A percentile compares a stretch with the other conserved stretches of the same genome.
Evolutionary conservation across 1,284 basidiomycete species (phyloP).

Genomic region (Ustilago sp.): DNA sequence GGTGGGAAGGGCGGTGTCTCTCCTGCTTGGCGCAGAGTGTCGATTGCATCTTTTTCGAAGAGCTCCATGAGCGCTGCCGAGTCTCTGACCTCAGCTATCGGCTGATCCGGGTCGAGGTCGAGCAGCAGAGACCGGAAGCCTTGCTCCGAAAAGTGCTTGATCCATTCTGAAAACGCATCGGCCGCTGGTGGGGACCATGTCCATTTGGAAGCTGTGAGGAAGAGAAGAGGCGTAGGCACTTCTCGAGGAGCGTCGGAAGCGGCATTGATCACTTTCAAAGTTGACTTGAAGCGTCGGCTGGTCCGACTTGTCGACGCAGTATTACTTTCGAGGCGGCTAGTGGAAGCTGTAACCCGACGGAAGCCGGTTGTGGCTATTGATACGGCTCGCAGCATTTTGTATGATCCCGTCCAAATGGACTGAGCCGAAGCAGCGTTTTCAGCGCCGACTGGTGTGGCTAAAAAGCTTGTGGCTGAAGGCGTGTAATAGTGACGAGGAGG

Average conservation of each 20-base stretch:
- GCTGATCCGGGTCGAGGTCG: constrained; percentile 56
- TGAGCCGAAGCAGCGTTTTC: background rate
- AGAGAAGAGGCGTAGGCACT: constrained; percentile 64
- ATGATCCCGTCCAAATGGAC: background rate
- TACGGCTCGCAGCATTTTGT: constrained; percentile 21
- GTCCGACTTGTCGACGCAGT: background rate
- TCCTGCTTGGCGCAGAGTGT: constrained; percentile 31
- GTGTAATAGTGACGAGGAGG: background rate
- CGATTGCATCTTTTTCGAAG: constrained; percentile 46
- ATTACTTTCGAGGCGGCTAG: background rate
- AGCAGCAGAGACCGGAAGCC: constrained; percentile 56
- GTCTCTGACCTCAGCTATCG: constrained; percentile 24
- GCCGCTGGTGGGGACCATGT: constrained; percentile 30
- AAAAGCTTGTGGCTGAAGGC: background rate
- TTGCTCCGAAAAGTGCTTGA: constrained; percentile 36
- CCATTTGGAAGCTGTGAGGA: constrained; percentile 60
- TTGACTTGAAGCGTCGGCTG: constrained; percentile 33
- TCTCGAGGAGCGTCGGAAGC: constrained; percentile 41
- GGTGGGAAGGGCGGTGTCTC: constrained; percentile 60
- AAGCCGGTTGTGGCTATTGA: constrained; percentile 19
- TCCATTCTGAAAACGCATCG: constrained; percentile 28
- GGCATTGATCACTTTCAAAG: constrained; percentile 22
- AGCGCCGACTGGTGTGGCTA: background rate
- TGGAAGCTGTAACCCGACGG: background rate
- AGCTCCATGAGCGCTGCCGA: constrained; percentile 40